These are phyloP conservation scores for Ustanciosporium gigantosporum DNA, from an alignment of 1,284 basidiomycete species.

Conservation along the genomic window DNA sequence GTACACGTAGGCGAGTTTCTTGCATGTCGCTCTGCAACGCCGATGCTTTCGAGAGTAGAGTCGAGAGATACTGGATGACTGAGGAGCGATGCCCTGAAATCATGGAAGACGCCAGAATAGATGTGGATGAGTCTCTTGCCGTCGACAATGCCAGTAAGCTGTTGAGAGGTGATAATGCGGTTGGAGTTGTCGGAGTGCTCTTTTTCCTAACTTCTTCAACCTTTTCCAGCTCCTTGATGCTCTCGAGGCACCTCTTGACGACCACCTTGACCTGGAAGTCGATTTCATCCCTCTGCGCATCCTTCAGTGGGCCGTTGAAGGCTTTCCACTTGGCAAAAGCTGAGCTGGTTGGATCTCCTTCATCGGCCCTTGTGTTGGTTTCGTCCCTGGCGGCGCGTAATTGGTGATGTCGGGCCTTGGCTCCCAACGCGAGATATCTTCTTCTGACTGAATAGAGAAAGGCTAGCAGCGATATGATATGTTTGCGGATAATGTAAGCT, in stretches of 20 bases:
- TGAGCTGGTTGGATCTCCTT: slow-evolving; percentile 8
- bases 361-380: slow-evolving; percentile 10
- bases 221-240: slow-evolving; percentile 80
- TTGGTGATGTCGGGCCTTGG: slow-evolving; percentile 15
- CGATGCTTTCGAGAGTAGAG: slow-evolving; percentile 75
- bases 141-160: slow-evolving; percentile 31
- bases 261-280: slow-evolving; percentile 84
- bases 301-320: slow-evolving; percentile 71
- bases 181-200: slow-evolving; percentile 32
- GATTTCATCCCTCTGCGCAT: slow-evolving; percentile 85
- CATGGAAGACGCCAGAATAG: slow-evolving; percentile 57
- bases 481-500: slow-evolving; percentile 39
- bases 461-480: slow-evolving; percentile 36
- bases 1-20: slow-evolving; percentile 63
- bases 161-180: slow-evolving; percentile 11
- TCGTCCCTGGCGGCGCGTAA: slow-evolving; percentile 12
- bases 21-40: slow-evolving; percentile 81
- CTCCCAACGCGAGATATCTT: slow-evolving; percentile 36
- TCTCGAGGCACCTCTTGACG: slow-evolving; percentile 77
- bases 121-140: slow-evolving; percentile 35
- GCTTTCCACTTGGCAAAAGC: slow-evolving; percentile 57
- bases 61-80: slow-evolving; percentile 81
- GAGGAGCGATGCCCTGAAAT: slow-evolving; percentile 79
- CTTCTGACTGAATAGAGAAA: slow-evolving; percentile 44
- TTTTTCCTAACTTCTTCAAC: slow-evolving; percentile 69